A percentile compares a stretch with the other conserved stretches of the same genome.
phyloP scores from a whole-genome alignment of 2,329 filamentous ascomycete genomes.

The Aspergillus intermedius region DNA sequence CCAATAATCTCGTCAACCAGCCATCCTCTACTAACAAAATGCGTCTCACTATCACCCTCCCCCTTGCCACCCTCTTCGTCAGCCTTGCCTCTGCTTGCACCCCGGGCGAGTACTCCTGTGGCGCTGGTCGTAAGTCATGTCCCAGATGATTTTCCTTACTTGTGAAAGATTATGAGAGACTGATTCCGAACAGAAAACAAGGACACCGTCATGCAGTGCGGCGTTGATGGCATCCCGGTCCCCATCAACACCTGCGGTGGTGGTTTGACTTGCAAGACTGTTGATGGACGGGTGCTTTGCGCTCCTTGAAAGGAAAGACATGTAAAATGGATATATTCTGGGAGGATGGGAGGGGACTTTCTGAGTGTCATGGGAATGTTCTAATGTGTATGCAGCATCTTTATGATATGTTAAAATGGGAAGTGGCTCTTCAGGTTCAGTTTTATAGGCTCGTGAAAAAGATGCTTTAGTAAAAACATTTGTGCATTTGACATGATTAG shows the following conservation, averaged over 20 bases:
- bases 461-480: no score
- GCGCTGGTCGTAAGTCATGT: not conserved
- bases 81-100: not conserved
- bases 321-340: not conserved
- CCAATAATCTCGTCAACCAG: no score
- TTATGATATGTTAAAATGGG: no score
- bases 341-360: not conserved
- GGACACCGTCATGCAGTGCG: not conserved
- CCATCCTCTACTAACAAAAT: conserved; percentile 43
- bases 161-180: not conserved
- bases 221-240: not conserved
- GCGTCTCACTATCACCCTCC: conserved; percentile 5
- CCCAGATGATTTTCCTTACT: not conserved
- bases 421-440: no score
- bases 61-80: not conserved
- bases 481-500: no score
- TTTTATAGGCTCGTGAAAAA: no score
- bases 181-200: not conserved
- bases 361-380: no score
- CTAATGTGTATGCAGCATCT: no score
- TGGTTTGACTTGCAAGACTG: not conserved
- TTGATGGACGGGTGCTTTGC: not conserved
- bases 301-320: not conserved
- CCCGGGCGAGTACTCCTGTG: not conserved
- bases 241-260: not conserved